Evolutionary conservation across 2,329 filamentous ascomycete genomes (phyloP).

Genomic region (Aspergillus ibericus): DNA sequence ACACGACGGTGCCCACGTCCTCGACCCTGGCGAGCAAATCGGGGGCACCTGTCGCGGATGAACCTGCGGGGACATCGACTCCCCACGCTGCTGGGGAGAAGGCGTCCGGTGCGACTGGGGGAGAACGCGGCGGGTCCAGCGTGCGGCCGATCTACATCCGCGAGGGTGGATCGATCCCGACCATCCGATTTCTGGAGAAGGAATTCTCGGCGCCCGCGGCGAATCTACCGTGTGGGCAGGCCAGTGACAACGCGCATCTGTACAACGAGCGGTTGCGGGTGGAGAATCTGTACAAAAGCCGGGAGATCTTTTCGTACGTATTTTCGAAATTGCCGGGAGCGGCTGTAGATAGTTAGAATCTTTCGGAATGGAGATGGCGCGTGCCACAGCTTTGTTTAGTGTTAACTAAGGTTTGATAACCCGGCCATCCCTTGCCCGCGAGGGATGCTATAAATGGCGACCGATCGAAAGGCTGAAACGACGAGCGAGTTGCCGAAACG

Average conservation of each 20-base stretch:
- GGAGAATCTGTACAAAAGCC: slow-evolving; percentile 83
- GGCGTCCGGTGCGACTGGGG: background rate
- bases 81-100: background rate
- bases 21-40: slow-evolving; percentile 39
- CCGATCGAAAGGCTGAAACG: background rate
- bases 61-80: slow-evolving; percentile 1
- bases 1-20: slow-evolving; percentile 37
- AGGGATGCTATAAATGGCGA: no score
- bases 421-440: no score
- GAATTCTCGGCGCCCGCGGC: slow-evolving; percentile 89
- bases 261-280: slow-evolving; percentile 92
- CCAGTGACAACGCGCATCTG: slow-evolving; percentile 89
- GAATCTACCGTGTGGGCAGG: slow-evolving; percentile 90
- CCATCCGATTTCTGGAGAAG: slow-evolving; percentile 91
- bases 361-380: background rate
- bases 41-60: slow-evolving; percentile 4
- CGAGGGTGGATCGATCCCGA: slow-evolving; percentile 92
- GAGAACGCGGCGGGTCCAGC: background rate
- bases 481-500: background rate
- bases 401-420: background rate
- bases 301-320: slow-evolving; percentile 85
- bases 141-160: slow-evolving; percentile 78
- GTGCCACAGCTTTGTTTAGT: background rate
- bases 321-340: slow-evolving; percentile 64
- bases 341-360: slow-evolving; percentile 8